Base-by-base conservation (phyloP, 2,329 filamentous ascomycete genomes). In the Pseudocercospora macadamiae region DNA sequence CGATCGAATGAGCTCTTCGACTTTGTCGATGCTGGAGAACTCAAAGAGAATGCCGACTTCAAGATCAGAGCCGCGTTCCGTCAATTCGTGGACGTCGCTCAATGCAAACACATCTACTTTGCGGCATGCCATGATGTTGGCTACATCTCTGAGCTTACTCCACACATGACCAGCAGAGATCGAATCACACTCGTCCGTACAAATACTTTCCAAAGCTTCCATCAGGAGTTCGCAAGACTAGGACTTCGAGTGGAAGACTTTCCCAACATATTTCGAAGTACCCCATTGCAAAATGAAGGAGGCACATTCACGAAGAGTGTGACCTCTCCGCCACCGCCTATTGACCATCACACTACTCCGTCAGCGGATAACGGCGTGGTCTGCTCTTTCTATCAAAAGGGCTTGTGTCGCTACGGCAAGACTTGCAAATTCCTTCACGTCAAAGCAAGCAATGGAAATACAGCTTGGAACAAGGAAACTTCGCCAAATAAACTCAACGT, bases 101-200 rank as follows among this genome's bases (percentile, higher is more conserved):
- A 86, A 66, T 89, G 86, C 74, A 84, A 83, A 64, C 85, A 87
- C 68, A 85, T 89, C 32, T 84, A 83, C 66, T 84, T 86, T 57
- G 86, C 84, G 4, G 84, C 81, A 36, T 88, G 85, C 65, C 84
- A 87, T 64, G 83, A 88, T 64, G 76, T 76, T 21, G 80, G 81
- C 51, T 86, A 87, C 67, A 72, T 86, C 45, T 79, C 82, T 6
- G 77, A 86, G 48, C 74, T 88, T 23, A 81, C 78, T 4, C 81
- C 82, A 6, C 82, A 83, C 65, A 74, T 73, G 42, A 76, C 79
- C 57, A 70, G 73, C 6, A 47, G 37, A 48, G 77, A 82, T 21
- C 62, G 68, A 1, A 79, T 87, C 59, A 86, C 84, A 0, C 79
- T 87, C 9, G 69, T 87, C 42, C 79, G 78, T 58, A 78, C 77